Conservation (phyloP, 257 asterid genomes). For the Ophiorrhiza pumila region DNA sequence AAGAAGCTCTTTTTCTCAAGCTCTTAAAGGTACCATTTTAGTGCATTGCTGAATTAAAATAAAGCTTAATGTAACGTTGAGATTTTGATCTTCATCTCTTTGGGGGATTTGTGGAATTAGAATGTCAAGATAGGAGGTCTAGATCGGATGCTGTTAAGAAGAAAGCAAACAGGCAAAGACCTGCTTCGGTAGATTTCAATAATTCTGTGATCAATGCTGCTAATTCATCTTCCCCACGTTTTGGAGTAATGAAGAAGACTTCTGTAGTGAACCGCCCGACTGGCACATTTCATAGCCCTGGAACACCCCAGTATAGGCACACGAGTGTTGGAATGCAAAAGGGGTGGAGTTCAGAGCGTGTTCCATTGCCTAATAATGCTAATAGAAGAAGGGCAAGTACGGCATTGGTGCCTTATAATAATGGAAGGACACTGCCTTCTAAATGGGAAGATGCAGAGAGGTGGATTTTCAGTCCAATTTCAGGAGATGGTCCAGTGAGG, state of each 20-base stretch:
- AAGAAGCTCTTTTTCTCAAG: conserved; percentile 85
- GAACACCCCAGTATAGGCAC: conserved; percentile 75
- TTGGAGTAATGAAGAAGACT: conserved; percentile 56
- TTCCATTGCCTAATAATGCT: conserved; percentile 52
- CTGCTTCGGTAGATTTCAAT: conserved; percentile 77
- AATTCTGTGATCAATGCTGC: conserved; percentile 35
- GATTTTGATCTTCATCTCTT: conserved; percentile 2
- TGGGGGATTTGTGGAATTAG: conserved; percentile 38
- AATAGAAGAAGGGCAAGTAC: conserved; percentile 46
- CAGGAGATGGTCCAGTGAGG: conserved; percentile 59
- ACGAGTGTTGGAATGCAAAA: conserved; percentile 64
- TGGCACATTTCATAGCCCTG: conserved; percentile 79
- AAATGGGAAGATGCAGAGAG: conserved; percentile 99
- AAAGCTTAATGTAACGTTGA: neutral
- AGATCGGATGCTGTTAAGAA: conserved; percentile 50
- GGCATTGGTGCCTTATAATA: conserved; percentile 58
- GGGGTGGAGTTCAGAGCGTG: conserved; percentile 96
- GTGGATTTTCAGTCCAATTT: conserved; percentile 87
- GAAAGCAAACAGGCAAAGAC: conserved; percentile 58
- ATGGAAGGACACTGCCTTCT: conserved; percentile 78
- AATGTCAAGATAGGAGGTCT: conserved; percentile 72
- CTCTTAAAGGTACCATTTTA: conserved; percentile 67
- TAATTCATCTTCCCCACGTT: conserved; percentile 63
- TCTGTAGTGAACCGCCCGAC: conserved; percentile 38
- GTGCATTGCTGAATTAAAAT: conserved; percentile 7